A percentile compares a stretch with the other conserved stretches of the same genome.
phyloP scores from a whole-genome alignment of 192 early-diverging fungal genomes.

The Gonapodya sp. region DNA sequence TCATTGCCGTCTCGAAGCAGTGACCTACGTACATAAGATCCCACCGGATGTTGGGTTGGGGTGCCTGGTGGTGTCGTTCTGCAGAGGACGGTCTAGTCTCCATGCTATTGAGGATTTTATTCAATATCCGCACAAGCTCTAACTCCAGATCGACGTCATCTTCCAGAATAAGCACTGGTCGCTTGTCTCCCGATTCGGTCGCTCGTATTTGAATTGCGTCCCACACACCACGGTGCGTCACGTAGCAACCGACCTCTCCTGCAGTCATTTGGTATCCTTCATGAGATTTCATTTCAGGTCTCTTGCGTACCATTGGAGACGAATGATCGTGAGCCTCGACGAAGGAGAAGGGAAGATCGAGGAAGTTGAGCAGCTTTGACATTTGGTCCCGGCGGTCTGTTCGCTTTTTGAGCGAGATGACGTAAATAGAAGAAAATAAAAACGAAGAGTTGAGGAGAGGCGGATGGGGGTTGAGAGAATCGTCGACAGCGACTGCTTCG shows the following conservation, averaged over 20 bases:
- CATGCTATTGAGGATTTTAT: background rate
- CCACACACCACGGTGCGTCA: conserved; percentile 16
- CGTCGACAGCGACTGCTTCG: too few relatives aligned
- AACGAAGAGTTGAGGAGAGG: too few relatives aligned
- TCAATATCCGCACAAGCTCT: conserved; percentile 12
- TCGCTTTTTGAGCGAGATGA: conserved; percentile 17
- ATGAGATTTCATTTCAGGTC: background rate
- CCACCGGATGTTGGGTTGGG: background rate
- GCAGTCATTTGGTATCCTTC: background rate
- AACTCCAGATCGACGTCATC: conserved; percentile 17
- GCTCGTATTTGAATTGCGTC: background rate
- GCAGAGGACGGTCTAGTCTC: too few relatives aligned
- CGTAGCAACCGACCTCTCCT: conserved; percentile 16
- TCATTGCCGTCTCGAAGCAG: background rate
- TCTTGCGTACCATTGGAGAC: background rate
- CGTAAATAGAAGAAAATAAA: conserved; percentile 4
- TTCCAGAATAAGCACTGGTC: conserved; percentile 13
- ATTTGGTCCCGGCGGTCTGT: conserved; percentile 15
- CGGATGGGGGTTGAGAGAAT: too few relatives aligned
- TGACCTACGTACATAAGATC: background rate
- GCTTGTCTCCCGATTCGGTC: background rate
- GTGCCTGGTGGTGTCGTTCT: too few relatives aligned
- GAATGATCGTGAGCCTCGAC: conserved; percentile 13
- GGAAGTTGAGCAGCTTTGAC: conserved; percentile 8
- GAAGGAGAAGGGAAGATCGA: conserved; percentile 13